phyloP scores from a whole-genome alignment of 2,329 filamentous ascomycete genomes.

The Pestalotiopsis sp. region DNA sequence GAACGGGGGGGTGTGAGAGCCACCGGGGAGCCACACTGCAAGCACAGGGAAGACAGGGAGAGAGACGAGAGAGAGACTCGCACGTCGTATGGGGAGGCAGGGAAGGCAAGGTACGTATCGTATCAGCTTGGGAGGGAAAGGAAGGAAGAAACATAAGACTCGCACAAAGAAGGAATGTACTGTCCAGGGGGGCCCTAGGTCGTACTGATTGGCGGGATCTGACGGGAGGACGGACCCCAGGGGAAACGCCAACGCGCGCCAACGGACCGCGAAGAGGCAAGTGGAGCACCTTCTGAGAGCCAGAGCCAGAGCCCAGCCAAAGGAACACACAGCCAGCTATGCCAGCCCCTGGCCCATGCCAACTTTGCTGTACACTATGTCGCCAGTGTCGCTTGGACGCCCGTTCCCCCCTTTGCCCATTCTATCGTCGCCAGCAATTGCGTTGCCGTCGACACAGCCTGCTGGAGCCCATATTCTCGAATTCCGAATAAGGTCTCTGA shows the following conservation, averaged over 20 bases:
- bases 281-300: neutral
- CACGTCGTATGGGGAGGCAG: neutral
- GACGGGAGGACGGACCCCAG: constrained; percentile 13
- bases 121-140: neutral
- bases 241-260: neutral
- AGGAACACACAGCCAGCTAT: neutral
- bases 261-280: constrained; percentile 1
- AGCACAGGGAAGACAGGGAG: neutral
- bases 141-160: neutral
- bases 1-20: neutral
- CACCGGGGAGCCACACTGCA: neutral
- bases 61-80: neutral
- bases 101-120: neutral
- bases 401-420: neutral
- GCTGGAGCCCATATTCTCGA: neutral
- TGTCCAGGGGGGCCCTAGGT: neutral
- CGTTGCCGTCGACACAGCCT: neutral
- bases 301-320: neutral
- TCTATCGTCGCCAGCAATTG: too few relatives aligned
- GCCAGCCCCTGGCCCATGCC: constrained; percentile 1
- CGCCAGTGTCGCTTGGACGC: neutral
- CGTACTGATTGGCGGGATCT: constrained; percentile 14
- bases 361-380: neutral
- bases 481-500: too few relatives aligned
- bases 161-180: constrained; percentile 11